Conservation (phyloP, 1,284 basidiomycete genomes). For the Tilletia setariae region DNA sequence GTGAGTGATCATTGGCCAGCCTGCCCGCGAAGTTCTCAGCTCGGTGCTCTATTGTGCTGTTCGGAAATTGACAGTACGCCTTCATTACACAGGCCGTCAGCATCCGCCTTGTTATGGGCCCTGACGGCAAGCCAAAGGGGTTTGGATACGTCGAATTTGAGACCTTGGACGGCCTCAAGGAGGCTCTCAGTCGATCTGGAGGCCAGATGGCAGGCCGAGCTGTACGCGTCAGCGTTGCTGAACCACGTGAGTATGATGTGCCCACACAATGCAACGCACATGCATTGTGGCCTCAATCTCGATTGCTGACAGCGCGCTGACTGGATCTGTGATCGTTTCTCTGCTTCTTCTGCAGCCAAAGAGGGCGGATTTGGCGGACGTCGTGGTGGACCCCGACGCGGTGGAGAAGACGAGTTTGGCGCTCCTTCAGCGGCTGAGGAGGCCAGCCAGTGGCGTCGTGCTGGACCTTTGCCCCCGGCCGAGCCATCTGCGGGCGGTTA, state of each 20-base stretch:
- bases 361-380: constrained; percentile 58
- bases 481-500: constrained; percentile 10
- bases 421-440: constrained; percentile 57
- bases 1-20: constrained; percentile 14
- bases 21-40: neutral
- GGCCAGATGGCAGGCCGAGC: constrained; percentile 68
- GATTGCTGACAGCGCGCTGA: neutral
- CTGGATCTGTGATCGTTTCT: neutral
- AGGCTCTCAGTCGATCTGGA: constrained; percentile 59
- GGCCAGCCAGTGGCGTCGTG: constrained; percentile 72
- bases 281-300: too few species aligned
- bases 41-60: neutral
- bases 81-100: constrained; percentile 65
- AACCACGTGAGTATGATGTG: constrained; percentile 71
- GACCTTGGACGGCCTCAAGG: constrained; percentile 76
- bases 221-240: constrained; percentile 88
- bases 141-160: constrained; percentile 97
- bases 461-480: constrained; percentile 66
- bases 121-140: constrained; percentile 84
- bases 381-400: constrained; percentile 34
- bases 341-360: constrained; percentile 62
- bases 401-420: constrained; percentile 54
- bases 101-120: constrained; percentile 86
- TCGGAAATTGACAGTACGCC: neutral
- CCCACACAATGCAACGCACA: neutral